phyloP scores from a whole-genome alignment of 169 alveolate genomes.

The Besnoitia besnoiti region DNA sequence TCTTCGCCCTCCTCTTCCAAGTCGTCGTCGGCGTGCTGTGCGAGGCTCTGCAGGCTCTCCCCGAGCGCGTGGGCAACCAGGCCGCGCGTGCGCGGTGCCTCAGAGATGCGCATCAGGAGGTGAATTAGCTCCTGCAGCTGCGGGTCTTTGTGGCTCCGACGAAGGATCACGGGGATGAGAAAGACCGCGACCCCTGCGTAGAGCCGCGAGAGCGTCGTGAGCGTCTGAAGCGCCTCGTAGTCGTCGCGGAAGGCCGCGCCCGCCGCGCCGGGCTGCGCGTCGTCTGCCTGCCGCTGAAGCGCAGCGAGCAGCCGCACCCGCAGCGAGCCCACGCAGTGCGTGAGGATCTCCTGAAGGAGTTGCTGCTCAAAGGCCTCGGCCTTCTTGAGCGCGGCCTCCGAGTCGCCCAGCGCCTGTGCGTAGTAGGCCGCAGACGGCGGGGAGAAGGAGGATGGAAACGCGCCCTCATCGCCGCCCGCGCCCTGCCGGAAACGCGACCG shows the following conservation, averaged over 20 bases:
- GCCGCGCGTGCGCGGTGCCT: background rate
- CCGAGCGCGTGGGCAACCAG: background rate
- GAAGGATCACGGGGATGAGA: background rate
- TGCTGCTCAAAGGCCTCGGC: background rate
- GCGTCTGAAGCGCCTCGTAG: background rate
- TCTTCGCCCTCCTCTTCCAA: background rate
- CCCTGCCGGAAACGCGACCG: background rate
- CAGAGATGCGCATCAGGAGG: background rate
- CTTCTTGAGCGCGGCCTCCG: background rate
- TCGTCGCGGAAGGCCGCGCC: background rate
- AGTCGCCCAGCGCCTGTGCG: background rate
- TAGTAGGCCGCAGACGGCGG: background rate
- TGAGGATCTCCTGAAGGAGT: background rate
- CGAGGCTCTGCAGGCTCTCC: background rate
- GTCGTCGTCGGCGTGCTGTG: background rate
- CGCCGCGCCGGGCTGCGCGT: too few species aligned
- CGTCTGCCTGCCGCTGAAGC: background rate
- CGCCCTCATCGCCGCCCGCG: background rate
- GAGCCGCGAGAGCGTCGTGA: background rate
- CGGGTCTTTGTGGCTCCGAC: background rate
- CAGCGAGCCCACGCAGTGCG: background rate
- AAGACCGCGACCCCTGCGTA: background rate
- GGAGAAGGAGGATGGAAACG: background rate
- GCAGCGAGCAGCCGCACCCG: background rate
- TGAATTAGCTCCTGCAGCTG: conserved; percentile 1